Percentiles rank a stretch among this genome's conserved stretches.
Evolutionary conservation across 352 stramenopile genomes (phyloP).

Genomic region (Phytophthora constricta): DNA sequence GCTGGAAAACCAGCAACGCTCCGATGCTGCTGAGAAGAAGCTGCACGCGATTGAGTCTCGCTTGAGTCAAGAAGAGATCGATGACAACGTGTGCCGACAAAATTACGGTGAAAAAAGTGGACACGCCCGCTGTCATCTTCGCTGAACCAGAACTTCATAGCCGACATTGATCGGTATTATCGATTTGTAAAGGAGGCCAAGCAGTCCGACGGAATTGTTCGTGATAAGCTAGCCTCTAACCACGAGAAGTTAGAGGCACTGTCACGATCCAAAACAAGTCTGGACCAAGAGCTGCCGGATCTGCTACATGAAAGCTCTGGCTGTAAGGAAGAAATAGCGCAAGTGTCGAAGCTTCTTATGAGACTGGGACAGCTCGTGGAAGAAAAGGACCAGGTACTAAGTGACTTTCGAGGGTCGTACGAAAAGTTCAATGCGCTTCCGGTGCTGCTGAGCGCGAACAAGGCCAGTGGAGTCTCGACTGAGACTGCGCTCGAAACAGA

Average conservation of each 20-base stretch:
- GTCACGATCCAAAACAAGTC: slow-evolving; percentile 52
- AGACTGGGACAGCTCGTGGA: slow-evolving; percentile 56
- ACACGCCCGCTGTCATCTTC: slow-evolving; percentile 52
- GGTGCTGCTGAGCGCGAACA: slow-evolving; percentile 46
- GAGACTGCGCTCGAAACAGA: slow-evolving; percentile 54
- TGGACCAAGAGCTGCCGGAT: slow-evolving; percentile 62
- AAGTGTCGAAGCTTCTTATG: slow-evolving; percentile 60
- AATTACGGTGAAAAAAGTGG: slow-evolving; percentile 76
- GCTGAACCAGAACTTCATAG: slow-evolving; percentile 64
- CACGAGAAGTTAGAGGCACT: slow-evolving; percentile 47
- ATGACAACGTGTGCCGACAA: slow-evolving; percentile 72
- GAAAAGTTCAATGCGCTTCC: slow-evolving; percentile 71
- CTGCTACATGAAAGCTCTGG: slow-evolving; percentile 58
- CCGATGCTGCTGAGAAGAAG: slow-evolving; percentile 62
- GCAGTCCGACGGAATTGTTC: slow-evolving; percentile 69
- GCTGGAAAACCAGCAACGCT: slow-evolving; percentile 57
- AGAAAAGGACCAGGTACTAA: slow-evolving; percentile 66
- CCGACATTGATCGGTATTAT: slow-evolving; percentile 79
- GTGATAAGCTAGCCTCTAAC: slow-evolving; percentile 50
- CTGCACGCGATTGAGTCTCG: slow-evolving; percentile 60
- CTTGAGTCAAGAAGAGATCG: slow-evolving; percentile 63
- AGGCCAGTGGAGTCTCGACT: slow-evolving; percentile 23
- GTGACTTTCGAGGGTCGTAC: slow-evolving; percentile 55
- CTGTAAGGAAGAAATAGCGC: slow-evolving; percentile 58
- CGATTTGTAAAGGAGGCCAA: slow-evolving; percentile 77